phyloP scores from a whole-genome alignment of 768 basidiomycete species.

The Russula ochroleuca region DNA sequence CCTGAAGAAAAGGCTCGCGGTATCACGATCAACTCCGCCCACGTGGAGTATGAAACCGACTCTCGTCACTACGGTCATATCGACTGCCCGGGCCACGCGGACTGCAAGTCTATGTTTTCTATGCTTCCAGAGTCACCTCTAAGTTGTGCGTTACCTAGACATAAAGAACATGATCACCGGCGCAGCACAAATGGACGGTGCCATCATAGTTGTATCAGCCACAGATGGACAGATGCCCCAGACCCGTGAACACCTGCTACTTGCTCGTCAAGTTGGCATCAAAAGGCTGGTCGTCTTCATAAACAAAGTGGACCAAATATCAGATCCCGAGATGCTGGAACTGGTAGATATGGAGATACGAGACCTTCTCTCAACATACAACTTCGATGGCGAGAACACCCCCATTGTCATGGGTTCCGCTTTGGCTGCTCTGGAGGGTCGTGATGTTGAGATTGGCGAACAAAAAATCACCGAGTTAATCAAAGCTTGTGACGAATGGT shows the following conservation, averaged over 20 bases:
- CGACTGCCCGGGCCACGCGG: conserved; percentile 95
- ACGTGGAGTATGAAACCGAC: conserved; percentile 96
- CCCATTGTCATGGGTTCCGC: conserved; percentile 99
- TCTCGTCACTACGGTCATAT: conserved; percentile 94
- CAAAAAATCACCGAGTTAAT: conserved; percentile 80
- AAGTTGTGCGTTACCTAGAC: conserved; percentile 42
- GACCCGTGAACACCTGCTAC: conserved; percentile 94
- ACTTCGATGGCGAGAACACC: conserved; percentile 95
- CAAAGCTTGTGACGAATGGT: conserved; percentile 87
- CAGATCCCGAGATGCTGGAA: conserved; percentile 97
- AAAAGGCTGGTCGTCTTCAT: conserved; percentile 98
- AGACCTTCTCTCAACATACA: conserved; percentile 85
- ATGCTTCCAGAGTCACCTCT: conserved; percentile 24
- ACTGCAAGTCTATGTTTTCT: conserved; percentile 55
- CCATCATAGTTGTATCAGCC: conserved; percentile 94
- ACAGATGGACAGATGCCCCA: conserved; percentile 99
- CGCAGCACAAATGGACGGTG: conserved; percentile 96
- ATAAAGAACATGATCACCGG: conserved; percentile 99
- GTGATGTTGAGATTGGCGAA: conserved; percentile 72
- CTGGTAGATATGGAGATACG: conserved; percentile 99
- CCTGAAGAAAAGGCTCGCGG: conserved; percentile 99
- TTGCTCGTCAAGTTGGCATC: conserved; percentile 97
- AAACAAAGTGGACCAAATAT: conserved; percentile 97
- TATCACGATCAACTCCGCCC: conserved; percentile 98
- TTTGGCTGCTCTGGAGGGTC: conserved; percentile 87